A percentile compares a stretch with the other conserved stretches of the same genome.
phyloP scores from a whole-genome alignment of 768 basidiomycete genomes.

The Tylopilus sp. region DNA sequence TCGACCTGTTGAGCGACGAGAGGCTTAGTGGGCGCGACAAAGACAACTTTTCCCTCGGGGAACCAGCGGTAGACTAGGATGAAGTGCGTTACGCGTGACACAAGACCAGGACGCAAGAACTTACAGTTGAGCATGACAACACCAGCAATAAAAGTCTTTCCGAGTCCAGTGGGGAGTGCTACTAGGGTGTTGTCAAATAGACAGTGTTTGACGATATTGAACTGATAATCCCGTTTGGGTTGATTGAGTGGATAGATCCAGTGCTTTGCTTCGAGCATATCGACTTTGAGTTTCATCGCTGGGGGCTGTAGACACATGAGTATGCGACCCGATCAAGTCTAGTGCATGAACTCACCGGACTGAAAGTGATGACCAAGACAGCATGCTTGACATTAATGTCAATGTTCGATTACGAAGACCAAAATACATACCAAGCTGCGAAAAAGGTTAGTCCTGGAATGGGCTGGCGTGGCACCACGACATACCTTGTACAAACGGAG shows the following conservation, averaged over 20 bases:
- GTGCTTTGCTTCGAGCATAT: conserved; percentile 74
- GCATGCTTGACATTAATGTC: conserved; percentile 5
- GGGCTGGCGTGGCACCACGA: conserved; percentile 9
- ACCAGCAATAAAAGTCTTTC: conserved; percentile 97
- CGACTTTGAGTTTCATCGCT: conserved; percentile 74
- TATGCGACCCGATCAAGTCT: background rate
- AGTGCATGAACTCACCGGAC: conserved; percentile 26
- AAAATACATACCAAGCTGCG: conserved; percentile 50
- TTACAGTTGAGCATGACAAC: conserved; percentile 94
- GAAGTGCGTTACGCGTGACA: conserved; percentile 2
- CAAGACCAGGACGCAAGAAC: conserved; percentile 14
- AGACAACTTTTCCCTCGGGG: conserved; percentile 87
- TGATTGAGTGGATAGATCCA: conserved; percentile 93
- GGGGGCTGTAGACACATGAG: conserved; percentile 46
- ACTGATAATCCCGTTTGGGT: conserved; percentile 90
- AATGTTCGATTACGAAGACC: background rate
- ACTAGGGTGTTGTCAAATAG: conserved; percentile 93
- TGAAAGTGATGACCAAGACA: conserved; percentile 11
- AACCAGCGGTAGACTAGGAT: conserved; percentile 87
- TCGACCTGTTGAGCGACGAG: conserved; percentile 93
- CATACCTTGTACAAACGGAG: conserved; percentile 69
- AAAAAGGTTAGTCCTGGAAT: conserved; percentile 10
- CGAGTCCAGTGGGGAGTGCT: conserved; percentile 91
- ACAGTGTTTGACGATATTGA: conserved; percentile 81
- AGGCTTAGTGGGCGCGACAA: conserved; percentile 95